Base-by-base conservation (phyloP, 805 yeast species). In the Kluyveromyces aestuarii region DNA sequence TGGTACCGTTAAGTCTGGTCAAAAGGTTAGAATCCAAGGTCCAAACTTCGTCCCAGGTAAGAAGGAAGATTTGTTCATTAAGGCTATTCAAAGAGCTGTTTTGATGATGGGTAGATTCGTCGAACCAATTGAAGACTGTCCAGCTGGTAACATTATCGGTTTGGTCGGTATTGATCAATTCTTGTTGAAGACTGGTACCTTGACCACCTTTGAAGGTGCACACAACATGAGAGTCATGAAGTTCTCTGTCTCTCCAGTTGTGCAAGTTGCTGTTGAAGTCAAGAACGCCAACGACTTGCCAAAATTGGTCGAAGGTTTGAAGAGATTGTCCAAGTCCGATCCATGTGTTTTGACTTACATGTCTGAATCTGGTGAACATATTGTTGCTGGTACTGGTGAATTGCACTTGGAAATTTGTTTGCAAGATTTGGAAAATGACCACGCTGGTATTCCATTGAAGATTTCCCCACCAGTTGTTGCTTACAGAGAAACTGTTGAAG, bases 111-210 rank as follows among this genome's bases (percentile, higher is more conserved):
- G 99, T 74, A 87, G 97, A 80, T 75, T 79, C 74, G 95, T 87
- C 69, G 99, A 91, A 82, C 88, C 91, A 72, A 91, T 91, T 69
- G 98, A 91, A 69, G 98, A 91, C 80, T 87, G 95, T 80, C 98
- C 99, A 73, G 97, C 98, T 67, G 99, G 99, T 87, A 91, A 91
- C 96, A 91, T 91, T 84, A 82, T 90, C 72, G 99, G 98, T 89
- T 80, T 91, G 74, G 98, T 91, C 69, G 99, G 99, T 90, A 87
- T 91, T 68, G 99, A 91, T 79, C 99, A 91, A 83, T 91, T 90
- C 87, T 86, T 91, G 79, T 87, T 91, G 77, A 91, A 91, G 81
- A 87, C 96, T 69, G 99, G 98, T 89, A 91, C 99, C 69, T 79
- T 91, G 70, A 93, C 99, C 79, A 91, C 97, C 73, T 77, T 76